Evolutionary conservation across 352 stramenopile species (phyloP).

Genomic region (Thalassiosira sp.): DNA sequence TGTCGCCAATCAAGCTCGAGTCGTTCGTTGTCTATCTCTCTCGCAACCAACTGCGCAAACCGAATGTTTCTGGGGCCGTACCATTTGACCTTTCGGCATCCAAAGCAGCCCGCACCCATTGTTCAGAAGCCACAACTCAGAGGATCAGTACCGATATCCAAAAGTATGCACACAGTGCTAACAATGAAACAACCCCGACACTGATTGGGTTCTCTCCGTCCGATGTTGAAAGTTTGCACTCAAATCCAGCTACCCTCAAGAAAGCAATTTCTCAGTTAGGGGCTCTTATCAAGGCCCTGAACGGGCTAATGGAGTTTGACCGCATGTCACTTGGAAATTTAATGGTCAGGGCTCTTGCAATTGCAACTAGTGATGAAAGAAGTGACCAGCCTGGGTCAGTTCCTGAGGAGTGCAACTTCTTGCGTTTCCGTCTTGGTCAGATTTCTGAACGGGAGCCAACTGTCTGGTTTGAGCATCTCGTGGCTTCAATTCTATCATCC

Average conservation of each 20-base stretch:
- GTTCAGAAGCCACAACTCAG: constrained; percentile 91
- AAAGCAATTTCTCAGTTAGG: constrained; percentile 73
- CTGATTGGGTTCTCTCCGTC: constrained; percentile 81
- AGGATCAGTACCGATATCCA: constrained; percentile 91
- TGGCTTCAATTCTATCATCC: constrained; percentile 83
- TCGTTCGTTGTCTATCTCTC: constrained; percentile 77
- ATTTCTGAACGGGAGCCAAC: constrained; percentile 82
- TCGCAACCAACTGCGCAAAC: constrained; percentile 63
- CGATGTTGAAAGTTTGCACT: constrained; percentile 80
- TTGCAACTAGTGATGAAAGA: constrained; percentile 83
- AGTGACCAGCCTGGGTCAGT: constrained; percentile 70
- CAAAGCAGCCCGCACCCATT: constrained; percentile 88
- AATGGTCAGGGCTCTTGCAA: constrained; percentile 81
- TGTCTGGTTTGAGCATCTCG: constrained; percentile 84
- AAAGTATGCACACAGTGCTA: constrained; percentile 82
- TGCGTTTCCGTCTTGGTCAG: constrained; percentile 82
- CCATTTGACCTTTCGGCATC: constrained; percentile 92
- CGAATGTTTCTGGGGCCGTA: constrained; percentile 77
- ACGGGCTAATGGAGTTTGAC: constrained; percentile 84
- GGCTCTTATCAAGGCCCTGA: constrained; percentile 80
- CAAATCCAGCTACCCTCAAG: constrained; percentile 67
- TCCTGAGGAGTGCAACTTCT: constrained; percentile 81
- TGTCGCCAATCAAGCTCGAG: constrained; percentile 83
- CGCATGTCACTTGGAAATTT: constrained; percentile 84
- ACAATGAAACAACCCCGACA: constrained; percentile 78